These are phyloP conservation scores for Mimosa pudica DNA, from an alignment of 306 rosid genomes.

Conservation along the genomic window DNA sequence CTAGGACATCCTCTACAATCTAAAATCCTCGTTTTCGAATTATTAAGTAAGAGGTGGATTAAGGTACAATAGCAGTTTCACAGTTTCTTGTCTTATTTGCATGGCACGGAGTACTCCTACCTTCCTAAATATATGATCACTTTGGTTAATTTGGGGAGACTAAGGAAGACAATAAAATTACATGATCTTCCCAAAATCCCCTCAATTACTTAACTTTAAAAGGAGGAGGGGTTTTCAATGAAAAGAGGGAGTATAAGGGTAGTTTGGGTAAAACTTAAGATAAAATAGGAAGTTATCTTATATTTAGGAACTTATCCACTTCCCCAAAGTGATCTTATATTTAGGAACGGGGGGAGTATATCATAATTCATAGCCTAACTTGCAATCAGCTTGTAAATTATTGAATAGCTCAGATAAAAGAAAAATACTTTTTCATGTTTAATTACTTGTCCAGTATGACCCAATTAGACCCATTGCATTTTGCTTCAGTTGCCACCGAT, in stretches of 20 bases:
- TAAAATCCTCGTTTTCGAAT: background rate
- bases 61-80: background rate
- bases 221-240: too few relatives aligned
- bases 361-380: constrained; percentile 9
- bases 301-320: too few relatives aligned
- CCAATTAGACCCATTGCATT: constrained; percentile 83
- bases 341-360: too few relatives aligned
- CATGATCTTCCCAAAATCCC: too few relatives aligned
- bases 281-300: too few relatives aligned
- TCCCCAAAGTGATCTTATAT: too few relatives aligned
- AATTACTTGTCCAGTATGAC: constrained; percentile 99
- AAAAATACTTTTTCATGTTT: constrained; percentile 66
- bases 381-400: constrained; percentile 33
- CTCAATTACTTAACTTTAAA: too few relatives aligned
- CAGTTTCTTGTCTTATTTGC: background rate
- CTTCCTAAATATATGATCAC: too few relatives aligned
- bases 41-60: background rate
- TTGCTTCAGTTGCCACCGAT: constrained; percentile 90
- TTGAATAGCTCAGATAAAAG: constrained; percentile 60
- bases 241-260: too few relatives aligned
- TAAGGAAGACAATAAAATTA: too few relatives aligned
- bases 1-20: background rate
- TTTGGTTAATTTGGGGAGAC: too few relatives aligned
- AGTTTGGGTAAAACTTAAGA: too few relatives aligned
- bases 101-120: background rate